Percentiles rank a stretch among this genome's conserved stretches.
Evolutionary conservation across 345 rosid species (phyloP).

Genomic region (Mallotus nudiflorus): DNA sequence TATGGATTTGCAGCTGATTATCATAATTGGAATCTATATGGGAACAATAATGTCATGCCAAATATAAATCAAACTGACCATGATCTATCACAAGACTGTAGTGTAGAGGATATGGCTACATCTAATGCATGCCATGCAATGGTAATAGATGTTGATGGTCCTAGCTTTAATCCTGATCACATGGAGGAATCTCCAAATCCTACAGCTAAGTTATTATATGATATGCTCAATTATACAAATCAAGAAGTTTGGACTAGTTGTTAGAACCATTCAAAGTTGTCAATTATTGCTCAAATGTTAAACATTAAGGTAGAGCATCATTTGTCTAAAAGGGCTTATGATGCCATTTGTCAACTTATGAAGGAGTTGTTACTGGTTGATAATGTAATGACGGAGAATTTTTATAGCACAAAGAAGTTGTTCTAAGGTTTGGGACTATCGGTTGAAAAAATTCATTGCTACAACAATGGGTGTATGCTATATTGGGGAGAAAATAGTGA

Average conservation of each 20-base stretch:
- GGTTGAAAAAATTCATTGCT: not conserved
- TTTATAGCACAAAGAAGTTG: not conserved
- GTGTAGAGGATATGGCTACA: not conserved
- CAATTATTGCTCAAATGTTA: not conserved
- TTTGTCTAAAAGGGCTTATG: not conserved
- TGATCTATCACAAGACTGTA: not conserved
- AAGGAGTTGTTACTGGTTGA: too few relatives aligned
- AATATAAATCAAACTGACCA: too few relatives aligned
- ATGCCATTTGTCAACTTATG: not conserved
- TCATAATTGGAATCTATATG: not conserved
- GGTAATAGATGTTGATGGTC: not conserved
- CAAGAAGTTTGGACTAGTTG: not conserved
- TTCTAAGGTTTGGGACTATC: not conserved
- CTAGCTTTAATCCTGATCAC: not conserved
- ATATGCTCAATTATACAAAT: too few relatives aligned
- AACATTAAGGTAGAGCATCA: not conserved
- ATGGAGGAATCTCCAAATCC: not conserved
- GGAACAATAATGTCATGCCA: not conserved
- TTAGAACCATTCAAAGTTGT: not conserved
- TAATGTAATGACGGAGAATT: too few relatives aligned
- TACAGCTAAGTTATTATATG: too few relatives aligned
- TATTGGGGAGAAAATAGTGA: not conserved
- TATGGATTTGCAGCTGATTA: not conserved
- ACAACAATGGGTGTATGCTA: too few relatives aligned
- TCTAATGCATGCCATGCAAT: not conserved